A percentile compares a stretch with the other conserved stretches of the same genome.
Evolutionary conservation across 208 protist species (phyloP).

Genomic region (Trypanosoma lewisi): DNA sequence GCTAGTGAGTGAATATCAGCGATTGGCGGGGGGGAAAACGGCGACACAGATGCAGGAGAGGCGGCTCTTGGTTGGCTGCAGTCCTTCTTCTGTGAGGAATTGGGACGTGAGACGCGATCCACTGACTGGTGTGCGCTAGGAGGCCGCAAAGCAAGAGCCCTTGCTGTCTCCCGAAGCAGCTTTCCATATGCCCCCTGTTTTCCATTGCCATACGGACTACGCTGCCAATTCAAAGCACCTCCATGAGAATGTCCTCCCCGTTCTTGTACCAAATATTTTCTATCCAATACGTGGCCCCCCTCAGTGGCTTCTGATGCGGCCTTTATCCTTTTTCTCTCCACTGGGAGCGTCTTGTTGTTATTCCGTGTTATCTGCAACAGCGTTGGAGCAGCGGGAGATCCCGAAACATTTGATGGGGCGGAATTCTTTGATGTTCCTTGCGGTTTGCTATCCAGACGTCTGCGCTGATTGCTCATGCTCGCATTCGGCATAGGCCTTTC

Average conservation of each 20-base stretch:
- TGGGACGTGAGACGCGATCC: not conserved
- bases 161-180: not conserved
- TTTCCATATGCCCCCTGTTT: constrained; percentile 3
- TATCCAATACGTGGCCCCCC: not conserved
- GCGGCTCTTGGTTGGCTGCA: not conserved
- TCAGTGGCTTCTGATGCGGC: not conserved
- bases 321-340: not conserved
- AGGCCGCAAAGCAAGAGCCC: not conserved
- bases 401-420: no score
- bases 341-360: not conserved
- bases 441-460: constrained; percentile 5
- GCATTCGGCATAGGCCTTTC: not conserved
- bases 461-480: not conserved
- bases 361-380: not conserved
- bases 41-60: not conserved
- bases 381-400: not conserved
- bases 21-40: not conserved
- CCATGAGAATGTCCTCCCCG: not conserved
- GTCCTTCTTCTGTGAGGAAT: not conserved
- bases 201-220: not conserved
- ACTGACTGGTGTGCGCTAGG: not conserved
- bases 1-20: not conserved
- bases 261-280: not conserved
- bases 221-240: not conserved
- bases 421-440: not conserved